Evolutionary conservation across 257 asterid genomes (phyloP), one percentile per base, ranked within the genome.

Genomic region (Anisodus tanguticus): DNA sequence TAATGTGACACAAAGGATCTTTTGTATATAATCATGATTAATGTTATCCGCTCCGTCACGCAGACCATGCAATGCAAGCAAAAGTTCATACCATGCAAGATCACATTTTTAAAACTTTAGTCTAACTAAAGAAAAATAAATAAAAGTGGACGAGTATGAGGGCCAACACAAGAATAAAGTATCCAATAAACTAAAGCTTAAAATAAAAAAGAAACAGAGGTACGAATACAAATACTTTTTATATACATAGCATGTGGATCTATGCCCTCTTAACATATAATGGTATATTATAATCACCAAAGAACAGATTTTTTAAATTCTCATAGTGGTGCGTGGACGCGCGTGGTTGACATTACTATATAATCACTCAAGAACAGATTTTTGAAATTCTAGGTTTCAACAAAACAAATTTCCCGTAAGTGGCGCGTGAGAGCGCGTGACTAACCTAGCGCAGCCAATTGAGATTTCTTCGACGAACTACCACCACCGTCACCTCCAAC

Each of bases 381-480:
- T 76, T 2, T 26, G 5, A 74, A 74, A 53, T 26, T 76, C 57
- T 43, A 0, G 9, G 13, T 31, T 43, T 41, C 55, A 16, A 41
- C 79, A 43, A 43, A 43, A 43, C 79, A 45, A 71, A n/a, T 6
- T 17, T 0, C 79, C 47, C 58, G 9, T 4, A 31, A 4, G 15
- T 8, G 49, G 81, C 81, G 81, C 64, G 81, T 76, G 1, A 45
- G 3, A 8, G 62, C 13, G 43, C 63, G 49, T 39, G 39, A 76
- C 51, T 74, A 64, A 91, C 93, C 91, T 9, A 84, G 64, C 47
- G 89, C 86, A 3, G 91, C 78, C 15, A 88, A 79, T 60, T 88
- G 93, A 16, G 83, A 83, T 64, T 85, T 88, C 85, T 87, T 89
- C 2, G 88, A 82, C 49, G 90, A 85, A 57, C 84, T 79, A 39